Evolutionary conservation across 305 asterid genomes (phyloP).

Genomic region (Fraxinus xanthoxyloides): DNA sequence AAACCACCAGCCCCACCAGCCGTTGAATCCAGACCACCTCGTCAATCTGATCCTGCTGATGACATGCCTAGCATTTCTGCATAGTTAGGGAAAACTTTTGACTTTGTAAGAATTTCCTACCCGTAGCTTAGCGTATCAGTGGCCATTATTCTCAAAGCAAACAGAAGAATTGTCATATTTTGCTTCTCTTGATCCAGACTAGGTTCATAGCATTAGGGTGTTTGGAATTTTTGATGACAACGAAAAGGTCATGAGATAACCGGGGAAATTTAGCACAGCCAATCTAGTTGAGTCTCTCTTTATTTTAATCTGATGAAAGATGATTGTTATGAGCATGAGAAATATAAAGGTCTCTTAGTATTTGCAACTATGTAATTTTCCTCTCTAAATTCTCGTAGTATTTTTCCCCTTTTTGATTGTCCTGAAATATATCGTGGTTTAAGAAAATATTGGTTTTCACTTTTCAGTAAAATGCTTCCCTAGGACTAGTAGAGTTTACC

Average conservation of each 20-base stretch:
- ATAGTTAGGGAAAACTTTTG: slow-evolving; percentile 12
- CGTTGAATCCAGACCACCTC: slow-evolving; percentile 25
- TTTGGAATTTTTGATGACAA: slow-evolving; percentile 13
- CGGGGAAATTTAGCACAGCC: neutral
- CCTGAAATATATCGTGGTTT: too few species aligned
- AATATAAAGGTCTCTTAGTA: too few species aligned
- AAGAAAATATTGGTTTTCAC: too few species aligned
- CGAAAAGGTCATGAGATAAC: neutral
- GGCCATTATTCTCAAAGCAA: neutral
- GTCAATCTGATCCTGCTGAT: slow-evolving; percentile 18
- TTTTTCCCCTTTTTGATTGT: too few species aligned
- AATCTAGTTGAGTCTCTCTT: neutral
- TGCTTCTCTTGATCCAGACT: slow-evolving; percentile 11
- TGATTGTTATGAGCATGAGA: neutral
- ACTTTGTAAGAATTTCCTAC: neutral
- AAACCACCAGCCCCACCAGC: slow-evolving; percentile 34
- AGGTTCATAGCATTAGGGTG: slow-evolving; percentile 9
- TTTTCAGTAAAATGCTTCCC: too few species aligned
- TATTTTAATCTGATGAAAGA: neutral
- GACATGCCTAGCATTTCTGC: slow-evolving; percentile 72
- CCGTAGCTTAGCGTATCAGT: neutral
- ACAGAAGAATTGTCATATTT: neutral
- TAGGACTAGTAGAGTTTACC: too few species aligned
- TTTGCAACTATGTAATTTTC: too few species aligned
- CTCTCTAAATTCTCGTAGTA: too few species aligned